Base-by-base conservation (phyloP, 306 rosid species). In the Quercus aquifolioides region DNA sequence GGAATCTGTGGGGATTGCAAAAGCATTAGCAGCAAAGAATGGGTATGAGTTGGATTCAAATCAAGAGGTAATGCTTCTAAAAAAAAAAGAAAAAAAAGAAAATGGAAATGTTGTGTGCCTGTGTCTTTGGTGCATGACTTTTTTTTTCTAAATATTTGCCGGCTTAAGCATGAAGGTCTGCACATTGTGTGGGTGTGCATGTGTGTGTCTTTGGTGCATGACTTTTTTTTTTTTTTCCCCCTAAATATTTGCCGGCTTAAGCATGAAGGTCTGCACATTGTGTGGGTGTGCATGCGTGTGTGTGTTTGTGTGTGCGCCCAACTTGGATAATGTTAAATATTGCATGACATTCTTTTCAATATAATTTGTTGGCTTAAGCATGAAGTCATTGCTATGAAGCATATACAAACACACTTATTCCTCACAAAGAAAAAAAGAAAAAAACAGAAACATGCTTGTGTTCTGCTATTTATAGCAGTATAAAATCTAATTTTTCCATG, bases 1-100 rank as follows among this genome's bases (percentile, higher is more conserved):
- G 99, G 99, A 95, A 84, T 95, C 99, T 23, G 99, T 95, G 79
- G 99, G 99, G 74, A 95, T 95, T 84, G 99, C 99, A 35, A 95
- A 95, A 86, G 98, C 99, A 46, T 89, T 95, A 82, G 99, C 99
- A 62, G 99, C 96, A 11, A 95, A 95, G 84, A 95, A 95, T 79
- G 99, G 99, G 59, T 95, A 95, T 4, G 99, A 95, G 81, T 89
- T 95, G 89, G 99, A 92, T 81, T 91, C 99, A 85, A 95, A 95
- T 84, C 99, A 95, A 86, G 99, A 95, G 98, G 99, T 95, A 87
- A 87, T 87, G 84, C 64, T 64, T 81, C 84, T 80, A 74, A 38
- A 74, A 85, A 68, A 38, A 68, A 33, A 41, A n/a, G n/a, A 41
- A 26, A 0, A 51, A 26, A 55, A 59, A 28, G 28, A 74, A 56